These are phyloP conservation scores for Cladosporium sp. DNA, from an alignment of 2,329 filamentous ascomycete species.

Conservation along the genomic window DNA sequence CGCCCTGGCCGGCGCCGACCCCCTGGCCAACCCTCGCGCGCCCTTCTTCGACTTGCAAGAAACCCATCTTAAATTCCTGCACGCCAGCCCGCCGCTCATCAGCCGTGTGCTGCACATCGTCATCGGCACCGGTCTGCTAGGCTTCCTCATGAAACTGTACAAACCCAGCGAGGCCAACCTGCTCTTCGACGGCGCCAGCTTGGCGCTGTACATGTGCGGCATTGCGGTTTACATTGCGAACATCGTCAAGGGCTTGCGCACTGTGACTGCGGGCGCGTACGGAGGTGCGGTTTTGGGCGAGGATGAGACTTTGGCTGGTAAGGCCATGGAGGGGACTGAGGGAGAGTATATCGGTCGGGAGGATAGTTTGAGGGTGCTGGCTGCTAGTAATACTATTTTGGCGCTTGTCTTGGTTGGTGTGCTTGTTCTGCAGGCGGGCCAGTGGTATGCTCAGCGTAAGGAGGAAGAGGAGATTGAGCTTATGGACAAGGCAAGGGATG, in stretches of 20 bases:
- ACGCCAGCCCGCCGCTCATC: constrained; percentile 87
- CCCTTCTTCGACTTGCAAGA: constrained; percentile 81
- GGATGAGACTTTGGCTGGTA: constrained; percentile 33
- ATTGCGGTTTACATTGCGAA: constrained; percentile 93
- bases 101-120: constrained; percentile 91
- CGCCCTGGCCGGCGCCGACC: constrained; percentile 38
- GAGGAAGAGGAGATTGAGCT: constrained; percentile 74
- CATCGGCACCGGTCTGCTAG: constrained; percentile 78
- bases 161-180: constrained; percentile 89
- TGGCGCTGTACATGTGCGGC: constrained; percentile 76
- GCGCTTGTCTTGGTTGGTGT: constrained; percentile 89
- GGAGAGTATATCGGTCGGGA: constrained; percentile 73
- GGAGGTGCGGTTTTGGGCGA: constrained; percentile 40
- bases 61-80: constrained; percentile 83
- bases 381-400: constrained; percentile 93
- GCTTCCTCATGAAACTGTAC: constrained; percentile 93
- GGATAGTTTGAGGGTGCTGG: constrained; percentile 84
- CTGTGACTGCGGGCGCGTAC: constrained; percentile 71
- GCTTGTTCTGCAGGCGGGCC: constrained; percentile 85
- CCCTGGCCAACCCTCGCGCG: constrained; percentile 37
- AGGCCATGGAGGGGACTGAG: constrained; percentile 38
- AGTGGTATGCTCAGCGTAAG: constrained; percentile 98
- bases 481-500: constrained; percentile 52
- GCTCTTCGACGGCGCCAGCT: constrained; percentile 76
- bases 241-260: constrained; percentile 88